Conservation (phyloP, 306 rosid genomes). For the Prunus padus region DNA sequence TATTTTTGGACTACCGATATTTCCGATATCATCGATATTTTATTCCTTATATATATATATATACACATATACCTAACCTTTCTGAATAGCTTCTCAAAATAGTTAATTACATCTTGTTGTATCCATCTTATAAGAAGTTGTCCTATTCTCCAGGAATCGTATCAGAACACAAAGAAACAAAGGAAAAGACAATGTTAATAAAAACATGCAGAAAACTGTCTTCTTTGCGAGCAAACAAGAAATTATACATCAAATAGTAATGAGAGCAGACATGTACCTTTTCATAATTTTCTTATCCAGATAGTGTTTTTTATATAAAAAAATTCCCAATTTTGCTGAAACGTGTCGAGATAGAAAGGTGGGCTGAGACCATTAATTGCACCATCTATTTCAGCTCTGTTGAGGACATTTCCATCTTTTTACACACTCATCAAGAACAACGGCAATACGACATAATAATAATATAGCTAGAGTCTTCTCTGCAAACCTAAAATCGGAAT, state of each 20-base stretch:
- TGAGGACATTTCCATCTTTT: background rate
- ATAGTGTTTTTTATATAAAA: background rate
- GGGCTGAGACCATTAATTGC: background rate
- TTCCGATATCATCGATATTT: too few species aligned
- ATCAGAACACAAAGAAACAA: conserved; percentile 21
- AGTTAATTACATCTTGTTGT: background rate
- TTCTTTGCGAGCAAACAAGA: conserved; percentile 18
- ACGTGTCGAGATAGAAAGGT: background rate
- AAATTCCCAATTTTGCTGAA: background rate
- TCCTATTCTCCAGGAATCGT: conserved; percentile 13
- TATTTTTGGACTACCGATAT: too few species aligned
- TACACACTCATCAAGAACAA: background rate
- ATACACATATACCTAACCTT: too few species aligned
- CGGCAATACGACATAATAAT: background rate
- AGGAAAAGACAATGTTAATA: conserved; percentile 24
- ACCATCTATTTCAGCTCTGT: background rate
- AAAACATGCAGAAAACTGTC: conserved; percentile 7
- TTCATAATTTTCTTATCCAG: background rate
- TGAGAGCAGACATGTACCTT: background rate
- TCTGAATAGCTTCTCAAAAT: background rate
- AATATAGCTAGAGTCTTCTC: background rate
- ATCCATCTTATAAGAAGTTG: background rate
- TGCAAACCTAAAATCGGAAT: background rate
- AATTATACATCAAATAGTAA: background rate
- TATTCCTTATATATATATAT: too few species aligned